phyloP scores from a whole-genome alignment of 192 early-diverging fungal genomes.

The Dispira parvispora region DNA sequence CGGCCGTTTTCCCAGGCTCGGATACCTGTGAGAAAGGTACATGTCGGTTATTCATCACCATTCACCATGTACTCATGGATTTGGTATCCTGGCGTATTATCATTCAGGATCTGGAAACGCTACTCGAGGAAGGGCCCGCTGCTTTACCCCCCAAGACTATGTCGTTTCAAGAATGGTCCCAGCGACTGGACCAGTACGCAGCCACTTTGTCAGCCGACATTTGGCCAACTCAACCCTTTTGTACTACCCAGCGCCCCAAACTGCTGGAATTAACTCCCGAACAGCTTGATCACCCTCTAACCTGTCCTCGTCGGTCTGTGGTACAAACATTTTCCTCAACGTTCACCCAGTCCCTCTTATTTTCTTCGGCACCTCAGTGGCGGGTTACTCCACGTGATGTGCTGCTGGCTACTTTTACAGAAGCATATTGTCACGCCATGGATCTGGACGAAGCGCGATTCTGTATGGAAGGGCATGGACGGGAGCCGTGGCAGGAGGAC shows the following conservation, averaged over 20 bases:
- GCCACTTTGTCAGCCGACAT: neutral
- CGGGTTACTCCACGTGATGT: constrained; percentile 8
- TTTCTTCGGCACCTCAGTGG: neutral
- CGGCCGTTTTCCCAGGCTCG: neutral
- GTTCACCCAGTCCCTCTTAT: neutral
- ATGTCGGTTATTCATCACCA: constrained; percentile 12
- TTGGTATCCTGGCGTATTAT: constrained; percentile 21
- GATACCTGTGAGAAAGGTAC: neutral
- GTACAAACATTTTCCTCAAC: neutral
- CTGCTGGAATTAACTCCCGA: too few relatives aligned
- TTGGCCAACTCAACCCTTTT: neutral
- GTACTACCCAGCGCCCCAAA: too few relatives aligned
- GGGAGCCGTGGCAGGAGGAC: neutral
- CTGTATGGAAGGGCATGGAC: constrained; percentile 7
- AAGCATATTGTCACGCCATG: neutral
- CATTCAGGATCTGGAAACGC: constrained; percentile 15
- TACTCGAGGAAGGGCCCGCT: neutral
- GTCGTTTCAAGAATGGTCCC: neutral
- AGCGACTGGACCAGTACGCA: neutral
- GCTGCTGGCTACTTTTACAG: neutral
- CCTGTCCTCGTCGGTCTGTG: neutral
- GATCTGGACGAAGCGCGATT: neutral
- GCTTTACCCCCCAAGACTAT: constrained; percentile 12
- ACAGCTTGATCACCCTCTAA: neutral
- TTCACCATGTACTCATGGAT: constrained; percentile 19